phyloP scores from a whole-genome alignment of 2,329 filamentous ascomycete species.

The Gaeumannomyces sp. region DNA sequence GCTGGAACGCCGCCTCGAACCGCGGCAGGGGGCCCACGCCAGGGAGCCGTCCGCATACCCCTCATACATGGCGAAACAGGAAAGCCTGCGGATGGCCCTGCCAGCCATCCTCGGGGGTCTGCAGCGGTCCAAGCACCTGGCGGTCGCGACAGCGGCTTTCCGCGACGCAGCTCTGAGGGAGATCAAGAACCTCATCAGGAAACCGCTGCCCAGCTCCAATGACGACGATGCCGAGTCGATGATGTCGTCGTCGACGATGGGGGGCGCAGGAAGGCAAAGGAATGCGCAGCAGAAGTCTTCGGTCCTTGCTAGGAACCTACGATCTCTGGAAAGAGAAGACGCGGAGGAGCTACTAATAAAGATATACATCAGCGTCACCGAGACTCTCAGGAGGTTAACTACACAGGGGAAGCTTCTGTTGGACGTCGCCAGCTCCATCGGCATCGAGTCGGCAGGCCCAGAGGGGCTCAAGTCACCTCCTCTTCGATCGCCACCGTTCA shows the following conservation, averaged over 20 bases:
- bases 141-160: slow-evolving; percentile 75
- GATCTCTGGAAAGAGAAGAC: slow-evolving; percentile 75
- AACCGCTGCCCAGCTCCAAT: slow-evolving; percentile 81
- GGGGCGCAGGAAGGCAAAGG: slow-evolving; percentile 54
- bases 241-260: slow-evolving; percentile 74
- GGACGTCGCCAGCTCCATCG: slow-evolving; percentile 78
- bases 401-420: slow-evolving; percentile 93
- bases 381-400: slow-evolving; percentile 76
- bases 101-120: slow-evolving; percentile 68
- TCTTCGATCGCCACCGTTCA: slow-evolving; percentile 45
- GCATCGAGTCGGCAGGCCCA: slow-evolving; percentile 31
- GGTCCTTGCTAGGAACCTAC: slow-evolving; percentile 79
- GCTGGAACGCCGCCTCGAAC: slow-evolving; percentile 76
- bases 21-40: slow-evolving; percentile 59
- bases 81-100: slow-evolving; percentile 64
- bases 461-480: slow-evolving; percentile 40
- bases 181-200: slow-evolving; percentile 76
- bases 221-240: slow-evolving; percentile 92
- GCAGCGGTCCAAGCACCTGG: slow-evolving; percentile 73
- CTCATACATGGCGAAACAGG: slow-evolving; percentile 68
- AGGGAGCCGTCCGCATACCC: slow-evolving; percentile 66
- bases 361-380: slow-evolving; percentile 82
- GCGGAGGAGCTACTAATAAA: slow-evolving; percentile 76
- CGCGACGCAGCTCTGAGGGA: slow-evolving; percentile 80
- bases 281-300: slow-evolving; percentile 86